These are phyloP conservation scores for Debaryomyces sp. DNA, from an alignment of 1,139 yeast genomes.

Conservation along the genomic window DNA sequence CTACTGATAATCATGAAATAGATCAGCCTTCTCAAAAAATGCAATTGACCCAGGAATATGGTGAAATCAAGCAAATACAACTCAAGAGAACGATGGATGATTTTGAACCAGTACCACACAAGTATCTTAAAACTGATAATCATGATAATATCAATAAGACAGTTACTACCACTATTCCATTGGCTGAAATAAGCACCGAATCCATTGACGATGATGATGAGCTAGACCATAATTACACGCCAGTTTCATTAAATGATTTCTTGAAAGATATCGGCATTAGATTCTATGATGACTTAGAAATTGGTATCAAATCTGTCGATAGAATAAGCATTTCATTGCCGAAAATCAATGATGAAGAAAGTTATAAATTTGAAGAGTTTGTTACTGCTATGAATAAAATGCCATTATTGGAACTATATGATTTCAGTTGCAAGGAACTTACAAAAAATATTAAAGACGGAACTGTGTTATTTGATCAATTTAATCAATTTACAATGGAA, in stretches of 20 bases:
- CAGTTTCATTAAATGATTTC: slow-evolving; percentile 45
- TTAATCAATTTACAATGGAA: slow-evolving; percentile 43
- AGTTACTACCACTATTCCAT: slow-evolving; percentile 29
- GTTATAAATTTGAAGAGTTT: slow-evolving; percentile 28
- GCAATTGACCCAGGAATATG: slow-evolving; percentile 23
- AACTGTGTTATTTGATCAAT: slow-evolving; percentile 42
- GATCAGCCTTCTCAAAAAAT: slow-evolving; percentile 19
- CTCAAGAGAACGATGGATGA: slow-evolving; percentile 1
- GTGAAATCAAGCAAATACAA: slow-evolving; percentile 4
- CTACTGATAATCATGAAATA: background rate
- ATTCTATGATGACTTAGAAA: slow-evolving; percentile 54
- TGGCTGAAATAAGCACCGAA: slow-evolving; percentile 27
- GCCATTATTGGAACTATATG: slow-evolving; percentile 48
- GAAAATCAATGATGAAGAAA: slow-evolving; percentile 16
- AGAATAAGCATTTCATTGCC: slow-evolving; percentile 26
- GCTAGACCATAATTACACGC: slow-evolving; percentile 24
- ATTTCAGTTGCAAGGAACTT: slow-evolving; percentile 56
- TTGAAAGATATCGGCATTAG: slow-evolving; percentile 50
- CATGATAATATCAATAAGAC: slow-evolving; percentile 3
- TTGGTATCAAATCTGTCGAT: slow-evolving; percentile 32
- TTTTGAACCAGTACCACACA: background rate
- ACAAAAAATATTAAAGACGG: slow-evolving; percentile 54
- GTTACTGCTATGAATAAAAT: slow-evolving; percentile 32
- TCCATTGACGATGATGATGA: slow-evolving; percentile 13
- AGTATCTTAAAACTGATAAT: slow-evolving; percentile 3